Evolutionary conservation across 192 early-diverging fungal species (phyloP).

Genomic region (Coemansia sp.): DNA sequence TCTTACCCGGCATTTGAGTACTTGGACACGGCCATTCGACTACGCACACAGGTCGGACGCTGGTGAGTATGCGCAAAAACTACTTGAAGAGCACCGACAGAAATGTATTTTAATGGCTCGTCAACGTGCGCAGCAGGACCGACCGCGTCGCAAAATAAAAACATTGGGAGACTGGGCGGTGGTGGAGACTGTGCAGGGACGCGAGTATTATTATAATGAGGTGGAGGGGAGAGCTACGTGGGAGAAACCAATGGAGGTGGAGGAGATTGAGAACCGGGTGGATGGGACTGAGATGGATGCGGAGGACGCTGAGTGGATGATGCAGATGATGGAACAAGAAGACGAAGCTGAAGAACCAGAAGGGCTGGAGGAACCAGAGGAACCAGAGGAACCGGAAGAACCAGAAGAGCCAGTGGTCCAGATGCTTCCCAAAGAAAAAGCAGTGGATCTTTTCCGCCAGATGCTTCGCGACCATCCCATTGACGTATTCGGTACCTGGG

Average conservation of each 20-base stretch:
- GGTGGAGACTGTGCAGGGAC: slow-evolving; percentile 36
- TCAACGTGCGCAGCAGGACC: slow-evolving; percentile 21
- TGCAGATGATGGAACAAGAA: slow-evolving; percentile 13
- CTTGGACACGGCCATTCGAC: slow-evolving; percentile 52
- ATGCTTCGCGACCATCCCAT: slow-evolving; percentile 29
- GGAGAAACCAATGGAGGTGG: slow-evolving; percentile 20
- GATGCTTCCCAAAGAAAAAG: slow-evolving; percentile 14
- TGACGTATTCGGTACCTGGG: slow-evolving; percentile 45
- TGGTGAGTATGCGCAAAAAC: slow-evolving; percentile 10
- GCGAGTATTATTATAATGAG: slow-evolving; percentile 36
- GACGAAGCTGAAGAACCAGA: neutral
- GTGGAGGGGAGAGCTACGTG: slow-evolving; percentile 20
- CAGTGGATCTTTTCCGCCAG: slow-evolving; percentile 18
- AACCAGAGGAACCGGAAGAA: neutral
- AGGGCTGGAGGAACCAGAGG: too few relatives aligned
- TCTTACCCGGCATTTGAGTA: slow-evolving; percentile 38
- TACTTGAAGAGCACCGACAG: neutral
- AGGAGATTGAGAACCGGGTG: neutral
- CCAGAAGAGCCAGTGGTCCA: neutral
- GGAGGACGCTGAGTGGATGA: slow-evolving; percentile 55
- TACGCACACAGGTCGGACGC: slow-evolving; percentile 12
- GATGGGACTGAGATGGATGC: slow-evolving; percentile 37
- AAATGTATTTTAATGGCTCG: neutral
- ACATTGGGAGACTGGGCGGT: slow-evolving; percentile 6
- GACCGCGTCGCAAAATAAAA: slow-evolving; percentile 8